Evolutionary conservation across 495 filamentous ascomycete species (phyloP).

Genomic region (Trichoderma parareesei): DNA sequence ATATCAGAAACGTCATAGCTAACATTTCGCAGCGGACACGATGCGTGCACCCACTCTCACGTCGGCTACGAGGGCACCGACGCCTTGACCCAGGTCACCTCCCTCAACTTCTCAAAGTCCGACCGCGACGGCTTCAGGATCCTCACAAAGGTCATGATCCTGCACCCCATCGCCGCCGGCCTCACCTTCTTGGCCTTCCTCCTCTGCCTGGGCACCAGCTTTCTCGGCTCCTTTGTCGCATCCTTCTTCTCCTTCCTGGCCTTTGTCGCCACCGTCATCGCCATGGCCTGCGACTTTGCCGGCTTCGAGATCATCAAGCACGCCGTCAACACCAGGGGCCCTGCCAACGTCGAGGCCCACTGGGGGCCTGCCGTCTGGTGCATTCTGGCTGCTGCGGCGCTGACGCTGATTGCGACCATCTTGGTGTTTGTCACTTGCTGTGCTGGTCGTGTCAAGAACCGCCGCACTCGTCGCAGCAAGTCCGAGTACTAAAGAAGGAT

Average conservation of each 20-base stretch:
- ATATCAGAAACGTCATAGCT: not conserved
- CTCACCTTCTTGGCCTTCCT: constrained; percentile 53
- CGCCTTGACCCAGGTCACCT: constrained; percentile 30
- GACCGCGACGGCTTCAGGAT: constrained; percentile 33
- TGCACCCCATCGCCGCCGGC: constrained; percentile 52
- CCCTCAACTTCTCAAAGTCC: constrained; percentile 34
- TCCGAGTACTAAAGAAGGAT: constrained; percentile 13
- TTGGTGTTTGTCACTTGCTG: constrained; percentile 53
- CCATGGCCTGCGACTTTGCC: constrained; percentile 49
- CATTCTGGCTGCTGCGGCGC: constrained; percentile 39
- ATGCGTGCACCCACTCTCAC: constrained; percentile 32
- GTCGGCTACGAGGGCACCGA: constrained; percentile 47
- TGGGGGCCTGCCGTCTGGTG: constrained; percentile 45
- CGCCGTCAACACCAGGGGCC: constrained; percentile 36
- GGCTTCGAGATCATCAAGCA: constrained; percentile 43
- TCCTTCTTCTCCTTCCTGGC: constrained; percentile 39
- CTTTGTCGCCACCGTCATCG: constrained; percentile 46
- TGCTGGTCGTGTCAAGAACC: constrained; percentile 28
- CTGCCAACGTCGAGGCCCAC: constrained; percentile 16
- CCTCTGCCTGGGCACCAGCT: constrained; percentile 42
- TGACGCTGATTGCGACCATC: constrained; percentile 43
- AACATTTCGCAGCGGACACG: constrained; percentile 14
- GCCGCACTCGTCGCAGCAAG: constrained; percentile 15
- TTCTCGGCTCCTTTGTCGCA: constrained; percentile 44
- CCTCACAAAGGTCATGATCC: constrained; percentile 49